Evolutionary conservation across 768 basidiomycete species (phyloP).

Genomic region (Dentipellis fragilis): DNA sequence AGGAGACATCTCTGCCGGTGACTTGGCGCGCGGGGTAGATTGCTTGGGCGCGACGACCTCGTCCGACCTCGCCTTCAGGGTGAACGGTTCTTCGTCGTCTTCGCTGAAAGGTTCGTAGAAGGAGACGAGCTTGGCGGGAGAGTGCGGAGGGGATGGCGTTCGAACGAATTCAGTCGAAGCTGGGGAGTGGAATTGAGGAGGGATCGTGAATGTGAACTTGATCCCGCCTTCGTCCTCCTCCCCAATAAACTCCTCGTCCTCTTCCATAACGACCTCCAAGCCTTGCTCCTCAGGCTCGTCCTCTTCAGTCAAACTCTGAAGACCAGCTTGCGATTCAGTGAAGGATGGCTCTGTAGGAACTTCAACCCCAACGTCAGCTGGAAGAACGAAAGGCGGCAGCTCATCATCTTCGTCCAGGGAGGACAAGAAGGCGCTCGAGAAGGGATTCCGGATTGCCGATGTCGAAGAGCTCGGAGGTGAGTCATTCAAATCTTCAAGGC

Average conservation of each 20-base stretch:
- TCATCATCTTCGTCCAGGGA: conserved; percentile 38
- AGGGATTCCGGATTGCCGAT: conserved; percentile 43
- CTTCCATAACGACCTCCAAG: conserved; percentile 32
- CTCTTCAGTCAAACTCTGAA: conserved; percentile 18
- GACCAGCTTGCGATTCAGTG: conserved; percentile 23
- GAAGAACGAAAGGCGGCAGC: conserved; percentile 36
- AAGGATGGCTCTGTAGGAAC: conserved; percentile 21
- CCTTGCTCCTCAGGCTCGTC: neutral
- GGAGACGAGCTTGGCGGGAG: conserved; percentile 6
- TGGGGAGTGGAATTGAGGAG: conserved; percentile 23
- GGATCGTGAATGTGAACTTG: conserved; percentile 62
- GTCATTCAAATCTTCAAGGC: conserved; percentile 42
- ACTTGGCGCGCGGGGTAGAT: neutral
- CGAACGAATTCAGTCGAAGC: conserved; percentile 14
- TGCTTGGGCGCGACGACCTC: conserved; percentile 14
- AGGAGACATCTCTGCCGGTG: conserved; percentile 22
- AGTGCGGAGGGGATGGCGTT: conserved; percentile 5
- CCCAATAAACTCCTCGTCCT: conserved; percentile 36
- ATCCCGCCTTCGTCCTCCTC: conserved; percentile 56
- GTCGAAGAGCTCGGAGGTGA: conserved; percentile 30
- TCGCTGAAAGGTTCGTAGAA: conserved; percentile 14
- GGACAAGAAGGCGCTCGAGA: conserved; percentile 41
- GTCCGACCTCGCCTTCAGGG: conserved; percentile 7
- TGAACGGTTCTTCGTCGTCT: conserved; percentile 15
- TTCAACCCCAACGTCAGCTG: conserved; percentile 32